phyloP scores from a whole-genome alignment of 805 yeast genomes.

The Wickerhamomyces rabaulensis region DNA sequence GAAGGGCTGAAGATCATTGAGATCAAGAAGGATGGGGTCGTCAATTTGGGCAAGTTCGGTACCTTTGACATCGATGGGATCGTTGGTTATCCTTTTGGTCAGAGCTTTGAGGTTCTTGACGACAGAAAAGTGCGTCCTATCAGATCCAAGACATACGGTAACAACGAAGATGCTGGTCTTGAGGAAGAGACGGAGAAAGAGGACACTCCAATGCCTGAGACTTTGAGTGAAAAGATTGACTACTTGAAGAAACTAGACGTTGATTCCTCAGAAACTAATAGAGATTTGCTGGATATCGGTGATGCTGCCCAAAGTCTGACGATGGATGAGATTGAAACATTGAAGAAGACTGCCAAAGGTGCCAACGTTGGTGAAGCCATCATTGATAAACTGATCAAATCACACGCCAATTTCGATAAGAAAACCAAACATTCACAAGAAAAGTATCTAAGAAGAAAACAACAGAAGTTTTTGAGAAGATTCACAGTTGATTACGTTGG shows the following conservation, averaged over 20 bases:
- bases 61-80: conserved; percentile 68
- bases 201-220: conserved; percentile 26
- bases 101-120: conserved; percentile 77
- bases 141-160: conserved; percentile 30
- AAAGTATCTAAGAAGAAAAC: conserved; percentile 86
- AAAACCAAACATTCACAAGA: conserved; percentile 89
- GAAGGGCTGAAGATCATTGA: conserved; percentile 71
- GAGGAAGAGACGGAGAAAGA: conserved; percentile 27
- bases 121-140: conserved; percentile 48
- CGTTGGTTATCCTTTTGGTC: conserved; percentile 81
- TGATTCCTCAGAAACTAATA: conserved; percentile 53
- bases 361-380: conserved; percentile 66
- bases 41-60: conserved; percentile 90
- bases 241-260: conserved; percentile 26
- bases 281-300: conserved; percentile 63
- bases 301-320: conserved; percentile 67
- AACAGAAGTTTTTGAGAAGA: conserved; percentile 81
- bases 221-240: conserved; percentile 22
- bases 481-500: conserved; percentile 79
- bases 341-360: conserved; percentile 65
- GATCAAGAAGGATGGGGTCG: conserved; percentile 50
- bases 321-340: conserved; percentile 74
- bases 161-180: conserved; percentile 26
- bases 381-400: conserved; percentile 73
- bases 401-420: conserved; percentile 82